Percentiles rank a stretch among this genome's conserved stretches.
phyloP scores from a whole-genome alignment of 257 asterid genomes.

The Solanum microdontum region DNA sequence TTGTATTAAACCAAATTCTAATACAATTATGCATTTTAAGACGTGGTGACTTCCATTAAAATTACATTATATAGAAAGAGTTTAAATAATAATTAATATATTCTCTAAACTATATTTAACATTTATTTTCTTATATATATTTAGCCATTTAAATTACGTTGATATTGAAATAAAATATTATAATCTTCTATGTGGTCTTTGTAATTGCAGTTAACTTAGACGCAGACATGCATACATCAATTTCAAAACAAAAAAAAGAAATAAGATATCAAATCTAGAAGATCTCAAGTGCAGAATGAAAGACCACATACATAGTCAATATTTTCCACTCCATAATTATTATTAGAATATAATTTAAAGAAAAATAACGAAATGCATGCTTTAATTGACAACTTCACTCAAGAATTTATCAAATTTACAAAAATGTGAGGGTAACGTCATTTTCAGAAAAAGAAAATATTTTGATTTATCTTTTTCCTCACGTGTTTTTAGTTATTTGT shows the following conservation, averaged over 20 bases:
- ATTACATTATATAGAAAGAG: neutral
- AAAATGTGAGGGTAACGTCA: neutral
- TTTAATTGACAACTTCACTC: neutral
- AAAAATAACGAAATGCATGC: neutral
- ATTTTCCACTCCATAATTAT: neutral
- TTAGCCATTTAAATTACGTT: neutral
- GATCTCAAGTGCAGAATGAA: neutral
- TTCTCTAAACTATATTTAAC: neutral
- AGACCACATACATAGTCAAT: neutral
- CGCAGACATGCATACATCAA: neutral
- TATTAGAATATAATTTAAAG: neutral
- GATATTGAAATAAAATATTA: neutral
- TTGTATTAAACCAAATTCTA: neutral
- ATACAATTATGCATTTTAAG: neutral
- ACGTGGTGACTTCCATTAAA: neutral
- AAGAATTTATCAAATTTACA: neutral
- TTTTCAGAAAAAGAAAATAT: neutral
- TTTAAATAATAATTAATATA: neutral
- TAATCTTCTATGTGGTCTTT: neutral
- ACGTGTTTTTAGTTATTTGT: neutral
- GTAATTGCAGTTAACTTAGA: neutral
- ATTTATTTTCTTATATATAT: neutral
- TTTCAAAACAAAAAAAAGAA: neutral
- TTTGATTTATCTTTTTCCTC: neutral
- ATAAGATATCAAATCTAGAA: neutral